Conservation (phyloP, 2,329 filamentous ascomycete genomes). For the Alternaria solani region DNA sequence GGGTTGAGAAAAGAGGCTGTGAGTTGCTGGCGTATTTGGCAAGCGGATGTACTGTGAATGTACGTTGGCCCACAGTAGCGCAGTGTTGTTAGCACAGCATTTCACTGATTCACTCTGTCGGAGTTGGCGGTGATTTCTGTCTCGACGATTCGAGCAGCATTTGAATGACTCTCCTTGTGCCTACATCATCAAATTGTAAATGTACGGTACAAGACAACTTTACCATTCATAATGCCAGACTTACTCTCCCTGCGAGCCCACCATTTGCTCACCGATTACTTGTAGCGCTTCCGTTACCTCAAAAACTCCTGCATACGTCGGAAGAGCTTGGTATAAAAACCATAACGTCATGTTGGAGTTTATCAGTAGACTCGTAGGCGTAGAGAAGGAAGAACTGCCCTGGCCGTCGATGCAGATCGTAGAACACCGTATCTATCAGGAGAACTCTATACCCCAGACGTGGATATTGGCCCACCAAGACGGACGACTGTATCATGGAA, state of each 20-base stretch:
- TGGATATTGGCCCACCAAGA: neutral
- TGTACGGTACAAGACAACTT: neutral
- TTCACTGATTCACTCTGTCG: neutral
- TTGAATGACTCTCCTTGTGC: neutral
- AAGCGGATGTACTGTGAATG: neutral
- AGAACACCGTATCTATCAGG: neutral
- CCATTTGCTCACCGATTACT: neutral
- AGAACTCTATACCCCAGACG: neutral
- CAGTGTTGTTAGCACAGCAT: neutral
- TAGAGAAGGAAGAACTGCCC: neutral
- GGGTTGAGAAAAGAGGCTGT: neutral
- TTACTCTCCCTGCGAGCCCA: neutral
- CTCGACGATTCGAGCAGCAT: neutral
- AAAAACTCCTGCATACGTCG: accelerated
- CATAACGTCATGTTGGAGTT: neutral
- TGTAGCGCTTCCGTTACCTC: neutral
- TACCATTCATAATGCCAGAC: neutral
- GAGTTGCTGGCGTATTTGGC: neutral
- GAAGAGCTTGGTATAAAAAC: neutral
- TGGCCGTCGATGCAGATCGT: neutral
- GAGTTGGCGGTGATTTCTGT: neutral
- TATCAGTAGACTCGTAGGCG: neutral
- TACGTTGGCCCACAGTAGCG: neutral
- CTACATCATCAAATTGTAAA: neutral
- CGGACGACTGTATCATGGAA: neutral